Evolutionary conservation across 2,329 filamentous ascomycete genomes (phyloP).

Genomic region (Arthroderma uncinatum): DNA sequence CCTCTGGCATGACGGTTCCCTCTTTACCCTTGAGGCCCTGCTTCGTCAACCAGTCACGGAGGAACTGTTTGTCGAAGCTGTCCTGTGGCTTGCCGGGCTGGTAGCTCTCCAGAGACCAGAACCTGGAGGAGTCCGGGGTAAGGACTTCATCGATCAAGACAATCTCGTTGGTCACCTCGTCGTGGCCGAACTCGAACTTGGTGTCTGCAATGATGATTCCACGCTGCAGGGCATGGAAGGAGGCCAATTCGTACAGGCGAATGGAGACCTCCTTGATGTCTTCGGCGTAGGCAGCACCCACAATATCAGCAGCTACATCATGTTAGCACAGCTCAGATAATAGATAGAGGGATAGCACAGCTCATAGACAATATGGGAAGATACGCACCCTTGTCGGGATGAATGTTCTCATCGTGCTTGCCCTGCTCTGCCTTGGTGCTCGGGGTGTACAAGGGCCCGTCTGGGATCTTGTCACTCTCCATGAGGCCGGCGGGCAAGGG

Average conservation of each 20-base stretch:
- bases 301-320: constrained; percentile 43
- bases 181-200: constrained; percentile 66
- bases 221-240: constrained; percentile 34
- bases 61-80: constrained; percentile 79
- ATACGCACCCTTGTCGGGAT: constrained; percentile 49
- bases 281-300: constrained; percentile 53
- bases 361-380: constrained; percentile 1
- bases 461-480: constrained; percentile 58
- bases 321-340: neutral
- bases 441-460: constrained; percentile 62
- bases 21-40: constrained; percentile 65
- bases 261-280: constrained; percentile 56
- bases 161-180: constrained; percentile 53
- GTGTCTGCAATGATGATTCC: constrained; percentile 70
- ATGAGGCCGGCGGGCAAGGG: constrained; percentile 54
- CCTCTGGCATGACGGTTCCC: constrained; percentile 59
- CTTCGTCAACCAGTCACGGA: constrained; percentile 69
- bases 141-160: constrained; percentile 75
- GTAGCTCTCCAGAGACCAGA: constrained; percentile 70
- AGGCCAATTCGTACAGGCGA: constrained; percentile 48
- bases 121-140: constrained; percentile 72
- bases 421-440: constrained; percentile 76
- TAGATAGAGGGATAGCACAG: neutral
- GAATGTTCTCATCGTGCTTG: constrained; percentile 76
- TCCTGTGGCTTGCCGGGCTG: constrained; percentile 62